Percentiles rank a stretch among this genome's conserved stretches.
Conservation (phyloP, 108 stramenopile species). For the Stephanodiscus minutulus region DNA sequence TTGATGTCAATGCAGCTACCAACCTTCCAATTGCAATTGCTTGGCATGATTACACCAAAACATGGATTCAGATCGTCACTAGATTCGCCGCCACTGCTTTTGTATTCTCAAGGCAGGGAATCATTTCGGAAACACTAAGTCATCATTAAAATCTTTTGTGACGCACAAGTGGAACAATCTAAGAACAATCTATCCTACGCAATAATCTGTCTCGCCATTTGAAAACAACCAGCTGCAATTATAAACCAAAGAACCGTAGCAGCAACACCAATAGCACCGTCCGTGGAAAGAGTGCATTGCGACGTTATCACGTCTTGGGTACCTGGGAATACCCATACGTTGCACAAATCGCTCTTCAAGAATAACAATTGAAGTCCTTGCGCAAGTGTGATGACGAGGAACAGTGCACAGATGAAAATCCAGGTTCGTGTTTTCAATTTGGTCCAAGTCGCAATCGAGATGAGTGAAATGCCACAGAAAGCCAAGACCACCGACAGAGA, state of each 20-base stretch:
- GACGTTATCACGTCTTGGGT: not conserved
- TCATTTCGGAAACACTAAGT: no score
- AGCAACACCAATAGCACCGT: conserved; percentile 26
- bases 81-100: no score
- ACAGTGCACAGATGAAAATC: conserved; percentile 7
- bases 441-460: conserved; percentile 38
- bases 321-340: not conserved
- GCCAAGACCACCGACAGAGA: conserved; percentile 14
- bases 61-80: no score
- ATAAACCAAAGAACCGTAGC: conserved; percentile 44
- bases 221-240: conserved; percentile 33
- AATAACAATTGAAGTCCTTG: conserved; percentile 50
- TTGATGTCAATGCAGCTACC: no score
- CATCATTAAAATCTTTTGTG: no score
- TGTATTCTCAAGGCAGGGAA: no score
- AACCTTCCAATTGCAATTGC: no score
- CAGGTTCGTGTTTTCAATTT: conserved; percentile 36
- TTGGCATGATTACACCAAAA: no score
- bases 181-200: no score
- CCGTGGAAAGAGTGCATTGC: conserved; percentile 24
- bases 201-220: conserved; percentile 1
- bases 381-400: conserved; percentile 26
- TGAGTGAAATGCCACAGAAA: conserved; percentile 25
- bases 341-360: conserved; percentile 37
- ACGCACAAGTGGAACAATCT: no score